Evolutionary conservation across 192 early-diverging fungal genomes (phyloP).

Genomic region (Endogone sp.): DNA sequence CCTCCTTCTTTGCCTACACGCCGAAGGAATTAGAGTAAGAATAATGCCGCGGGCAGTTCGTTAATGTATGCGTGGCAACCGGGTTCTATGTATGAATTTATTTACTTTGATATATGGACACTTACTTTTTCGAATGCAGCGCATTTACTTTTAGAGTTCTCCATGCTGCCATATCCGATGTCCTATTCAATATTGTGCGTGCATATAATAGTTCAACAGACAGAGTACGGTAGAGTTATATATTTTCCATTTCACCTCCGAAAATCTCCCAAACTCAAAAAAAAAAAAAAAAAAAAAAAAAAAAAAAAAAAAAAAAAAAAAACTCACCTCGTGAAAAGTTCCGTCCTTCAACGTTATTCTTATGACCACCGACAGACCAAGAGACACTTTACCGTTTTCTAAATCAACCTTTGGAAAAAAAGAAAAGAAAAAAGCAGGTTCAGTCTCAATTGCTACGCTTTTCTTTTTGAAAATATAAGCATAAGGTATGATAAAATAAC

Average conservation of each 20-base stretch:
- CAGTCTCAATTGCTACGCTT: neutral
- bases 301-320: no score
- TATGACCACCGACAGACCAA: slow-evolving; percentile 75
- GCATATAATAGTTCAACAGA: neutral
- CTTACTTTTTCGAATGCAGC: slow-evolving; percentile 80
- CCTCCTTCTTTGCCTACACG: slow-evolving; percentile 78
- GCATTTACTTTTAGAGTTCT: slow-evolving; percentile 73
- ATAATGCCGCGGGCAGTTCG: neutral
- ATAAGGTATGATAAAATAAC: neutral
- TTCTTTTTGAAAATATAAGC: neutral
- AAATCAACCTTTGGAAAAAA: slow-evolving; percentile 25
- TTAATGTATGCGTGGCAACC: neutral
- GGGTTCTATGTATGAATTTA: no score
- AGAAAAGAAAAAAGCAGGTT: neutral
- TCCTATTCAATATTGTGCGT: no score
- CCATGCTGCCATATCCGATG: slow-evolving; percentile 80
- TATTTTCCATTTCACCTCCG: no score
- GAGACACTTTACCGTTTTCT: slow-evolving; percentile 48
- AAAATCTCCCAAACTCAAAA: no score
- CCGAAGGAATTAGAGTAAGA: neutral
- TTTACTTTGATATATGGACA: neutral
- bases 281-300: no score
- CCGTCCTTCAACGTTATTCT: slow-evolving; percentile 86
- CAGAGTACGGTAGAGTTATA: neutral
- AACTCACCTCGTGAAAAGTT: slow-evolving; percentile 70